Evolutionary conservation across 768 basidiomycete species (phyloP), one percentile per base, ranked within the genome.

Genomic region (Termitomyces sp.): DNA sequence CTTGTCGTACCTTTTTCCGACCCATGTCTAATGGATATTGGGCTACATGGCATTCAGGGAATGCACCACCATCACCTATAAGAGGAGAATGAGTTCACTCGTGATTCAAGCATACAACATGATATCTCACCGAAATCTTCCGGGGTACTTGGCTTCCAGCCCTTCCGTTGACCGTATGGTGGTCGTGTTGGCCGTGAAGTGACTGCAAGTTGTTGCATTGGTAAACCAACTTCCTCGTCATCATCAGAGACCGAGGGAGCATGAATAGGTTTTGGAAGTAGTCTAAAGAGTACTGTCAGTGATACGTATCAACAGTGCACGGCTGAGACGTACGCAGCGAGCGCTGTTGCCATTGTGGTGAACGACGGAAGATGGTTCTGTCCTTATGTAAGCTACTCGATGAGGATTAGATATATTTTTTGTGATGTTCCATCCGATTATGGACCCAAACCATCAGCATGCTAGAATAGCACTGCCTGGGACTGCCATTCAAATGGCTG

Each of bases 21-120:
- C 96, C 96, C 81, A 99, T 86, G 53, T 93, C 92, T 58, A 98
- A 70, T 11, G 96, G 96, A 75, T 97, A 99, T 69, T 99, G 96
- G 6, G 97, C 97, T 50, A 96, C 76, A 79, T 95, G 94, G 70
- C 95, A 98, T 75, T 99, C 94, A 4, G 94, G 94, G 71, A 86
- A 92, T 53, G 93, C 78, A 61, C 92, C 93, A 59, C 93, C 91
- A 65, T 92, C 88, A 54, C 85, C 88, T 89, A 39, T 29, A 46
- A 6, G 41, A 12, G 35, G 5, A 18, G 56, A 27, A 40, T 50
- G 22, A 50, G 23, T 6, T 22, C 15, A 9, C 9, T 40, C 38
- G 5, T 4, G 6, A 57, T 39, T 54, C 48, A 32, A 40, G 51
- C 12, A 25, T 35, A 35, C 32, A 20, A 16, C 10, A 40, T 22